Evolutionary conservation across 768 basidiomycete species (phyloP).

Genomic region (Rubroboletus satanas): DNA sequence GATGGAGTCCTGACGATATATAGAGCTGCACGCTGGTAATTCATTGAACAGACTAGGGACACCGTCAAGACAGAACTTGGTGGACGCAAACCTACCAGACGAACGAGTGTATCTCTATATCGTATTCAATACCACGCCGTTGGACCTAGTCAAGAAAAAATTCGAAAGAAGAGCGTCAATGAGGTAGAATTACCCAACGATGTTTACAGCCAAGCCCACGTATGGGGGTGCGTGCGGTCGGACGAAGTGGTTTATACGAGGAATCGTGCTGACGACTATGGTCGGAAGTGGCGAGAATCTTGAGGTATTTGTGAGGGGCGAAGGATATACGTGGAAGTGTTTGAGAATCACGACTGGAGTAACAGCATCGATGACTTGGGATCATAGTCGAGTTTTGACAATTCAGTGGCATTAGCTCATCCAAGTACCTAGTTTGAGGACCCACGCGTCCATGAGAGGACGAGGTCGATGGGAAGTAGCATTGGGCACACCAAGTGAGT

Average conservation of each 20-base stretch:
- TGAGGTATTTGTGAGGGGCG: neutral
- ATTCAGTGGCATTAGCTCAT: neutral
- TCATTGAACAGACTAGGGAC: slow-evolving; percentile 17
- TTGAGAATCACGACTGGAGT: neutral
- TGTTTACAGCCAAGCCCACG: slow-evolving; percentile 8
- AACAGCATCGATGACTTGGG: neutral
- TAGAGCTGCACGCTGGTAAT: slow-evolving; percentile 16
- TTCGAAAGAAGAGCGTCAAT: slow-evolving; percentile 7
- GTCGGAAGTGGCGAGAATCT: neutral
- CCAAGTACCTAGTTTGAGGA: neutral
- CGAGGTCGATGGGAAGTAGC: no score
- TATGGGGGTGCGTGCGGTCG: neutral
- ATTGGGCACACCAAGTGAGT: no score
- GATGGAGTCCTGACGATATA: neutral
- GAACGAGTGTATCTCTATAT: slow-evolving; percentile 24
- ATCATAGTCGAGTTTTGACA: neutral
- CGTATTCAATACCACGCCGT: slow-evolving; percentile 13
- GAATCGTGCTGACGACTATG: neutral
- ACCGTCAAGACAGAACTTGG: slow-evolving; percentile 13
- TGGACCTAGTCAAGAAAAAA: slow-evolving; percentile 7
- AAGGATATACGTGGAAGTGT: neutral
- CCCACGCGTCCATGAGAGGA: no score
- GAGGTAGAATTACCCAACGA: slow-evolving; percentile 16
- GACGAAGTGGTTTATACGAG: no score
- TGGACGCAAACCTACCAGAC: slow-evolving; percentile 13